Evolutionary conservation across 306 rosid species (phyloP).

Genomic region (Dalbergia oliveri): DNA sequence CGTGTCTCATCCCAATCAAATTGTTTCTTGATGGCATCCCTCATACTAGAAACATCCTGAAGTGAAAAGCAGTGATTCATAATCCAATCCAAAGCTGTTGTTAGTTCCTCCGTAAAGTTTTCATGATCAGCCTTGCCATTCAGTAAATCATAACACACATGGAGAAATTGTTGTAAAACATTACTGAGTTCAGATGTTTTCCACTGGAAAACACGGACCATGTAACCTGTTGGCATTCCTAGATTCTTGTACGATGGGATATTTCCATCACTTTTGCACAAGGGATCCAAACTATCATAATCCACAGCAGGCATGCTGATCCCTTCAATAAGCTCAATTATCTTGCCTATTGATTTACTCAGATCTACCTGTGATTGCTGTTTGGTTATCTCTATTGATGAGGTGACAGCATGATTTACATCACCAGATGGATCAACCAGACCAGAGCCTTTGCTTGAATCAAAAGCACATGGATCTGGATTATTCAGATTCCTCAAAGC

Average conservation of each 20-base stretch:
- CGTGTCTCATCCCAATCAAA: constrained; percentile 88
- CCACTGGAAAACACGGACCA: constrained; percentile 92
- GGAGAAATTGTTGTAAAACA: constrained; percentile 69
- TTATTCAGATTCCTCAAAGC: constrained; percentile 53
- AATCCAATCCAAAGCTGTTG: constrained; percentile 84
- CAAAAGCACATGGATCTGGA: constrained; percentile 40
- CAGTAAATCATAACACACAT: constrained; percentile 71
- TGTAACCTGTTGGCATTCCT: constrained; percentile 70
- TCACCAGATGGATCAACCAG: constrained; percentile 48
- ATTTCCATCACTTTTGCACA: constrained; percentile 50
- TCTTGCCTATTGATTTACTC: constrained; percentile 64
- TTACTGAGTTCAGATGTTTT: constrained; percentile 73
- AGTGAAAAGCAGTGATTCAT: constrained; percentile 91
- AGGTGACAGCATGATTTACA: constrained; percentile 40
- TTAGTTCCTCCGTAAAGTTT: constrained; percentile 60
- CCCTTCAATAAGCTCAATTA: constrained; percentile 90
- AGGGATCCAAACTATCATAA: constrained; percentile 50
- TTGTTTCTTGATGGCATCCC: constrained; percentile 78
- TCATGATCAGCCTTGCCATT: constrained; percentile 69
- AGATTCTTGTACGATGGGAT: constrained; percentile 44
- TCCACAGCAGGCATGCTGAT: constrained; percentile 65
- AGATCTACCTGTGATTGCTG: constrained; percentile 53
- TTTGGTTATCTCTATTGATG: constrained; percentile 44
- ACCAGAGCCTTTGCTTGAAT: constrained; percentile 43
- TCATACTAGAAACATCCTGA: constrained; percentile 93